phyloP scores from a whole-genome alignment of 805 yeast genomes.

The Candida fluviatilis region DNA sequence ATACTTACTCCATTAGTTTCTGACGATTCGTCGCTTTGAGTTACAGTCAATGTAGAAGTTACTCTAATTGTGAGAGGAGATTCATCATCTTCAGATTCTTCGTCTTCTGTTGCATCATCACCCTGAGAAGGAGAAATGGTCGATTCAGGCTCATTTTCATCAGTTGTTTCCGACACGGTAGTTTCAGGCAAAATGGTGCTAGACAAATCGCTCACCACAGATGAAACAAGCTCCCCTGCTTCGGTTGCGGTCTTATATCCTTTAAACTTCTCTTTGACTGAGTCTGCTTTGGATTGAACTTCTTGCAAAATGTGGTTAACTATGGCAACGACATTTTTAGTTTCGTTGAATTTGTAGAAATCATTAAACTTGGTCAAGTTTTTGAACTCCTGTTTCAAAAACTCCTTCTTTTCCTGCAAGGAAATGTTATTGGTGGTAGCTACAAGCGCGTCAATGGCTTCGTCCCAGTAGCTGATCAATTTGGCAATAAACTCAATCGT shows the following conservation, averaged over 20 bases:
- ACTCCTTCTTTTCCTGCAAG: slow-evolving; percentile 19
- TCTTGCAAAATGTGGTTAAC: slow-evolving; percentile 21
- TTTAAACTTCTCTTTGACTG: slow-evolving; percentile 4
- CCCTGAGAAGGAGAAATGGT: slow-evolving; percentile 5
- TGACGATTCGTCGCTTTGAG: slow-evolving; percentile 3
- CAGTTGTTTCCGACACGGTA: neutral
- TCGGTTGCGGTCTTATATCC: neutral
- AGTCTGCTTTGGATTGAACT: slow-evolving; percentile 5
- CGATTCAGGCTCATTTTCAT: neutral
- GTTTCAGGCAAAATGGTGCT: too few species aligned
- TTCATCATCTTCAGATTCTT: slow-evolving; percentile 11
- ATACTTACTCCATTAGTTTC: slow-evolving; percentile 2
- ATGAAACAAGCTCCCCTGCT: neutral
- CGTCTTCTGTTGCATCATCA: slow-evolving; percentile 3
- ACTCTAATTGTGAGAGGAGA: slow-evolving; percentile 17
- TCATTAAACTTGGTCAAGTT: slow-evolving; percentile 19
- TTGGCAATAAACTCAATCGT: slow-evolving; percentile 5
- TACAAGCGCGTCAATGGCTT: slow-evolving; percentile 5
- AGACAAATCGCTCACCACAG: too few species aligned
- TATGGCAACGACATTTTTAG: slow-evolving; percentile 13
- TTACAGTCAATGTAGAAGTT: slow-evolving; percentile 23
- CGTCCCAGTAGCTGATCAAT: slow-evolving; percentile 2
- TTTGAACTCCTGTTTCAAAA: slow-evolving; percentile 22
- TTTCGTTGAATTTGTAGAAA: slow-evolving; percentile 10
- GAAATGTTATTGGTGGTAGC: slow-evolving; percentile 8